Evolutionary conservation across 31 red algal species (phyloP).

Genomic region (Endocladia muricata): DNA sequence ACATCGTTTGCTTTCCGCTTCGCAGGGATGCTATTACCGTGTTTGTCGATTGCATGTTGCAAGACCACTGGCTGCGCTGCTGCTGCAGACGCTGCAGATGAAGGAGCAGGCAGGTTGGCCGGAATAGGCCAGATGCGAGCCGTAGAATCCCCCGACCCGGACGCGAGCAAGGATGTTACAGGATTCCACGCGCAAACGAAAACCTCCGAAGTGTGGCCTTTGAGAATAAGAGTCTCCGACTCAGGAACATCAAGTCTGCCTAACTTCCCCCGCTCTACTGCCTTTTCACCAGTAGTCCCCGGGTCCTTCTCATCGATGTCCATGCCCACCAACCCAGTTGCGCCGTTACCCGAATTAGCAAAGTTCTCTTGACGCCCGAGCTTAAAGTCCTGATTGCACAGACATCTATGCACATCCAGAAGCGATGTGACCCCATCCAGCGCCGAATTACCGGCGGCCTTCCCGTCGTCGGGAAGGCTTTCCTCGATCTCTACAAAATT

Average conservation of each 20-base stretch:
- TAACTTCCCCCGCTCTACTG: neutral
- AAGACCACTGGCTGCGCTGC: conserved; percentile 71
- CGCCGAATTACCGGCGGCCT: conserved; percentile 34
- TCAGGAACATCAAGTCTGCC: conserved; percentile 36
- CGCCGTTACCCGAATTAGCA: conserved; percentile 20
- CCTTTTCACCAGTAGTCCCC: neutral
- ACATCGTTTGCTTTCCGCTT: conserved; percentile 66
- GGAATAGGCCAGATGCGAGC: conserved; percentile 95
- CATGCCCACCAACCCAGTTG: conserved; percentile 17
- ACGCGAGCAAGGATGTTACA: conserved; percentile 69
- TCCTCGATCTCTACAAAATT: conserved; percentile 97
- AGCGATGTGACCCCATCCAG: conserved; percentile 80
- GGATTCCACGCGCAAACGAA: conserved; percentile 98
- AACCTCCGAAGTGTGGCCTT: conserved; percentile 86
- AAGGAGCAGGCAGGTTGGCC: conserved; percentile 22
- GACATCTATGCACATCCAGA: conserved; percentile 76
- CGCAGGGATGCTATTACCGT: neutral
- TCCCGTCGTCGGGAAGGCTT: conserved; percentile 52
- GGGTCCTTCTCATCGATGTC: conserved; percentile 46
- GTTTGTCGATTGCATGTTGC: conserved; percentile 34
- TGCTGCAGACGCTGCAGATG: conserved; percentile 56
- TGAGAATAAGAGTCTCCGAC: conserved; percentile 69
- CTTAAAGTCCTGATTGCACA: conserved; percentile 64
- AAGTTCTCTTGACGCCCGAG: conserved; percentile 5
- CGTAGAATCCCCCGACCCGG: conserved; percentile 87